Evolutionary conservation across 2,329 filamentous ascomycete species (phyloP).

Genomic region (Drechslerella dactyloides): DNA sequence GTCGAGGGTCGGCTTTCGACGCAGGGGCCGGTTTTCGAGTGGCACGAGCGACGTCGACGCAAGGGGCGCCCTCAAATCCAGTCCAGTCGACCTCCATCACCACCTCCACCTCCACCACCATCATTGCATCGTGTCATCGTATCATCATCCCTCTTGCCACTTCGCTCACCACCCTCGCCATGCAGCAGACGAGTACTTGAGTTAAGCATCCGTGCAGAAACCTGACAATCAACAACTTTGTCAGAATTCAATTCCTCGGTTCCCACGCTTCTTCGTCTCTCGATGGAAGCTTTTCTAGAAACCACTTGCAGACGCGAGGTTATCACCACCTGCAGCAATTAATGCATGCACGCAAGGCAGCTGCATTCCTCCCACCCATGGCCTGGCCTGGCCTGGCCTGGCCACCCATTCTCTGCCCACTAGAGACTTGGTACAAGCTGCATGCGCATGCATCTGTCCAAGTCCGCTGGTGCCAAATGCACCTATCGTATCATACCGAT

Average conservation of each 20-base stretch:
- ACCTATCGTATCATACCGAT: slow-evolving; percentile 6
- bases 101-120: neutral
- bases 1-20: neutral
- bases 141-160: too few relatives aligned
- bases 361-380: neutral
- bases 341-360: neutral
- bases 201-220: too few relatives aligned
- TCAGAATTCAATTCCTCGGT: neutral
- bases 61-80: neutral
- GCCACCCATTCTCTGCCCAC: neutral
- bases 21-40: neutral
- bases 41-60: neutral
- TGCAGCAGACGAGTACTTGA: too few relatives aligned
- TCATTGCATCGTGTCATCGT: neutral
- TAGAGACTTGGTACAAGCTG: neutral
- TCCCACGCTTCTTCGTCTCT: neutral
- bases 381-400: neutral
- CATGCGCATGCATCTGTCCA: neutral
- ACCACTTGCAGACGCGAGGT: slow-evolving; percentile 1
- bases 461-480: neutral
- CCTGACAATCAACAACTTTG: neutral
- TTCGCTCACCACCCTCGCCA: too few relatives aligned
- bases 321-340: neutral
- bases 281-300: slow-evolving; percentile 1
- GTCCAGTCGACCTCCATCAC: too few relatives aligned